Percentiles rank a stretch among this genome's conserved stretches.
phyloP scores from a whole-genome alignment of 176 grass and related monocot species.

The Aegilops speltoides region DNA sequence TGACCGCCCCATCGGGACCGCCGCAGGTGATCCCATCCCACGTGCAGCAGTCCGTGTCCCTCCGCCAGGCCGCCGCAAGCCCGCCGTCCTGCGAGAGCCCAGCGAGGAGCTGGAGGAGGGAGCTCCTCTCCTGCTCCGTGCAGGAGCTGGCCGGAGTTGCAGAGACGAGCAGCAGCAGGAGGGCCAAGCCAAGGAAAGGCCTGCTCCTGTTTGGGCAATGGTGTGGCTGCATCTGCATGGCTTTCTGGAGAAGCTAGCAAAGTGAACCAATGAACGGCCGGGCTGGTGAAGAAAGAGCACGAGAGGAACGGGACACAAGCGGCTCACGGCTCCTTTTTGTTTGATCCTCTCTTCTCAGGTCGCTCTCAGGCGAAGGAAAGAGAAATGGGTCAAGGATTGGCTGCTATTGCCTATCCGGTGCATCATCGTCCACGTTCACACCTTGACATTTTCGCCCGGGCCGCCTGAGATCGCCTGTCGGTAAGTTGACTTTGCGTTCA shows the following conservation, averaged over 20 bases:
- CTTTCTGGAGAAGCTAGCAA: not conserved
- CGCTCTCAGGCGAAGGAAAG: not conserved
- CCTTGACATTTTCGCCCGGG: not conserved
- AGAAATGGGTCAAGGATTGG: not conserved
- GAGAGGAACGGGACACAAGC: not conserved
- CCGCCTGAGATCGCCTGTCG: not conserved
- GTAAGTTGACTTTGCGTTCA: not conserved
- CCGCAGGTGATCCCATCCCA: slow-evolving; percentile 52
- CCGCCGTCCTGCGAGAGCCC: slow-evolving; percentile 8
- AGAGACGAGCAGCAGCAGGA: slow-evolving; percentile 24
- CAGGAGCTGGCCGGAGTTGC: slow-evolving; percentile 13
- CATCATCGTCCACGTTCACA: not conserved
- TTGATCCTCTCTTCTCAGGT: not conserved
- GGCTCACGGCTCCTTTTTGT: not conserved
- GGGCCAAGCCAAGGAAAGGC: not conserved
- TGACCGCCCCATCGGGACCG: not conserved
- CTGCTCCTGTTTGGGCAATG: not conserved
- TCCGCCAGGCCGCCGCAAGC: slow-evolving; percentile 29
- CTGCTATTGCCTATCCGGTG: not conserved
- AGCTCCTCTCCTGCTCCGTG: slow-evolving; percentile 35
- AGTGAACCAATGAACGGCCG: not conserved
- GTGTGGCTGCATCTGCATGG: not conserved
- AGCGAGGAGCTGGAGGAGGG: slow-evolving; percentile 35
- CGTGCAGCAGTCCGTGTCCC: slow-evolving; percentile 28
- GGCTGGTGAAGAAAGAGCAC: not conserved